phyloP scores from a whole-genome alignment of 2,329 filamentous ascomycete species.

The Trichoderma pleuroti region DNA sequence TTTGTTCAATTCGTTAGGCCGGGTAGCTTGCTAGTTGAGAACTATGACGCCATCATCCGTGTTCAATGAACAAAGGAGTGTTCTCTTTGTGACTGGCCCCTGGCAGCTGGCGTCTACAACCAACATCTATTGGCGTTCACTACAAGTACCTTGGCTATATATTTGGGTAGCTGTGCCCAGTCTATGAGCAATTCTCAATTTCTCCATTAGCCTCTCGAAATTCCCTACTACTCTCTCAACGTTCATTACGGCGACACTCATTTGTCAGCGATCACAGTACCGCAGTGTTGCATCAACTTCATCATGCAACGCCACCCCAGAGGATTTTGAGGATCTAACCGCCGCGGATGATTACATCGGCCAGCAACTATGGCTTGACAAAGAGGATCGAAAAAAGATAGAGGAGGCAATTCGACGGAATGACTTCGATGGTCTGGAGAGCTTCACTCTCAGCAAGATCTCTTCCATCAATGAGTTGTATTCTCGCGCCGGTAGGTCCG shows the following conservation, averaged over 20 bases:
- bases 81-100: neutral
- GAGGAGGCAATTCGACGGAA: neutral
- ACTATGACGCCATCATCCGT: too few species aligned
- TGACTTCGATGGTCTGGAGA: neutral
- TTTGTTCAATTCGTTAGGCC: too few species aligned
- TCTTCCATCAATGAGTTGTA: neutral
- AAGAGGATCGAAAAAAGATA: neutral
- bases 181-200: neutral
- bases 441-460: neutral
- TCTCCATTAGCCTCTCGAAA: neutral
- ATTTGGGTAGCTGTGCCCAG: neutral
- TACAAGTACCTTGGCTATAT: neutral
- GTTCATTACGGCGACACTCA: neutral
- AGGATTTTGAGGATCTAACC: neutral
- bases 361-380: neutral
- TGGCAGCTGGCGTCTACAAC: too few species aligned
- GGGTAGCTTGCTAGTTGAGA: too few species aligned
- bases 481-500: neutral
- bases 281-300: neutral
- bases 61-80: too few species aligned
- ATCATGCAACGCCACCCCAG: neutral
- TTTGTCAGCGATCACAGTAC: neutral
- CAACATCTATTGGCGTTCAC: neutral
- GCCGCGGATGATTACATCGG: neutral
- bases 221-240: neutral